Conservation (phyloP, 257 asterid genomes). For the Oldenlandia corymbosa region DNA sequence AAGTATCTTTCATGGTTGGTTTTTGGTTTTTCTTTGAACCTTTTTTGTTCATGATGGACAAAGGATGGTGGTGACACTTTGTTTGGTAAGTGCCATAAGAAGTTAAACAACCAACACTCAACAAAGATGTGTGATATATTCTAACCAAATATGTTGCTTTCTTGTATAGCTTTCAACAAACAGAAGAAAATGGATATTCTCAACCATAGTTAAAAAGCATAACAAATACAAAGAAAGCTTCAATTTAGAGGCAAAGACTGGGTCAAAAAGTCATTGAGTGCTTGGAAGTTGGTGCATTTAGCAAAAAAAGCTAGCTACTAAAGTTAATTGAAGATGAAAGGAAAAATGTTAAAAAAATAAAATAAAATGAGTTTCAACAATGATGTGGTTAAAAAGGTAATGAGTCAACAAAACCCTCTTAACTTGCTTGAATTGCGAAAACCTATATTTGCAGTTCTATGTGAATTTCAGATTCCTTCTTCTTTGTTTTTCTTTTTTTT, state of each 20-base stretch:
- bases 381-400: constrained; percentile 18
- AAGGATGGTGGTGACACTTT: too few species aligned
- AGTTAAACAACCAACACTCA: too few species aligned
- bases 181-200: not conserved
- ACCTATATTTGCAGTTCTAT: too few species aligned
- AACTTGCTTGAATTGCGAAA: too few species aligned
- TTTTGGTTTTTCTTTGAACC: too few species aligned
- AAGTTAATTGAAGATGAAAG: constrained; percentile 24
- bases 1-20: too few species aligned
- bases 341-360: constrained; percentile 13
- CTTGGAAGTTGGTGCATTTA: constrained; percentile 56
- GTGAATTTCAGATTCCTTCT: too few species aligned
- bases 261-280: constrained; percentile 41
- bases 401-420: constrained; percentile 35
- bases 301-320: constrained; percentile 21
- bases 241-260: constrained; percentile 25
- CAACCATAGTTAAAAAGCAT: too few species aligned
- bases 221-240: too few species aligned
- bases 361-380: constrained; percentile 23
- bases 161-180: not conserved
- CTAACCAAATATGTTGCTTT: not conserved
- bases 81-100: constrained; percentile 11
- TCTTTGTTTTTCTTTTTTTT: too few species aligned
- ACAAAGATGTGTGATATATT: constrained; percentile 2
- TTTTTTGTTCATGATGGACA: not conserved